Evolutionary conservation across 2,329 filamentous ascomycete species (phyloP).

Genomic region (Aspergillus ibericus): DNA sequence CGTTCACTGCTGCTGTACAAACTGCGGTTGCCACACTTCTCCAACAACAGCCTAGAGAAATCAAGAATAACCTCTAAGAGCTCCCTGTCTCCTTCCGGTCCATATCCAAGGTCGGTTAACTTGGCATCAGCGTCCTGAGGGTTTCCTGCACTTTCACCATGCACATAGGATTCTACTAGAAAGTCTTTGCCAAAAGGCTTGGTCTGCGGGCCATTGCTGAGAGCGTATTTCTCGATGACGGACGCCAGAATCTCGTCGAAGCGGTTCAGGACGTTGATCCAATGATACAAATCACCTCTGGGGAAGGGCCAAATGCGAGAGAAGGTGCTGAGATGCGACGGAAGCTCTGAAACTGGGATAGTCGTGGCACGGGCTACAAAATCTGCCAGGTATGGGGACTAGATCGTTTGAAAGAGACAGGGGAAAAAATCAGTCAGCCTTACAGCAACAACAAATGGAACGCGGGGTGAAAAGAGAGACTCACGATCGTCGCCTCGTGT

Average conservation of each 20-base stretch:
- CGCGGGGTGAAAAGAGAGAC: constrained; percentile 23
- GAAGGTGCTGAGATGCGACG: constrained; percentile 73
- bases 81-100: constrained; percentile 73
- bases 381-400: constrained; percentile 85
- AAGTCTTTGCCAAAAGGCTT: constrained; percentile 63
- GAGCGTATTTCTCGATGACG: constrained; percentile 76
- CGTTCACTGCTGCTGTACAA: constrained; percentile 93
- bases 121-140: constrained; percentile 55
- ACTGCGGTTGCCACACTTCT: constrained; percentile 95
- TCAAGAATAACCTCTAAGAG: constrained; percentile 76
- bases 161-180: constrained; percentile 48
- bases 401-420: constrained; percentile 11
- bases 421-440: constrained; percentile 26
- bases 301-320: constrained; percentile 93
- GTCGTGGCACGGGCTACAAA: constrained; percentile 71
- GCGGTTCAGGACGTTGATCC: constrained; percentile 90
- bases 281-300: constrained; percentile 93
- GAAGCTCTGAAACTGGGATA: constrained; percentile 70
- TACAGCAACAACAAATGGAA: constrained; percentile 2
- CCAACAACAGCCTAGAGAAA: constrained; percentile 84
- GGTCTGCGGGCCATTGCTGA: constrained; percentile 77
- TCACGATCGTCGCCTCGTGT: constrained; percentile 53
- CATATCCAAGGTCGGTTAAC: constrained; percentile 63
- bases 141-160: constrained; percentile 60
- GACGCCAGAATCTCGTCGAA: constrained; percentile 86